Percentiles rank a stretch among this genome's conserved stretches.
phyloP scores from a whole-genome alignment of 2,329 filamentous ascomycete genomes.

The Calonectria ilicicola region DNA sequence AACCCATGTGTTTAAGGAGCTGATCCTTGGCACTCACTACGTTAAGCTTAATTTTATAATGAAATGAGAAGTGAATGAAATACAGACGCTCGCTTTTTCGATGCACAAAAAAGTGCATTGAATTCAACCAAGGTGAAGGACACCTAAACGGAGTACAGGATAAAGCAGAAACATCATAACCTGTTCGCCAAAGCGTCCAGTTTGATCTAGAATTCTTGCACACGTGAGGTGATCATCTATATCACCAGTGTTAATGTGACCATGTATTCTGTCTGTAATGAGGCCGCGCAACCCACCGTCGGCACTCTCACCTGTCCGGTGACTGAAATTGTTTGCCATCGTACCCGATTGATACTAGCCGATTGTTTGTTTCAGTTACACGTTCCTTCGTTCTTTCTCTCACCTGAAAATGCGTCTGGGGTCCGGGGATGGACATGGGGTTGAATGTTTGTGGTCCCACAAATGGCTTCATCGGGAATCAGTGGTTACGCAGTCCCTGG shows the following conservation, averaged over 20 bases:
- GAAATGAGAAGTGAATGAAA: too few relatives aligned
- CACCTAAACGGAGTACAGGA: too few relatives aligned
- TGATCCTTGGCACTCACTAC: too few relatives aligned
- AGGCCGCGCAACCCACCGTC: not conserved
- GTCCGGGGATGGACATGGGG: slow-evolving; percentile 8
- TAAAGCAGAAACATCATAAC: too few relatives aligned
- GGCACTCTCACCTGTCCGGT: not conserved
- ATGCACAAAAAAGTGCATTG: too few relatives aligned
- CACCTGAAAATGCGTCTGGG: slow-evolving; percentile 7
- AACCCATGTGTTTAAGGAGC: too few relatives aligned
- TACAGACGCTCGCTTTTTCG: too few relatives aligned
- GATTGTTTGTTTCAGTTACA: not conserved
- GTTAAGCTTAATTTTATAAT: too few relatives aligned
- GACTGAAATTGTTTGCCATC: not conserved
- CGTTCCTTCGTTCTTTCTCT: not conserved
- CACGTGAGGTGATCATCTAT: not conserved
- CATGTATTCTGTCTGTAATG: not conserved
- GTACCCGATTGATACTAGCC: not conserved
- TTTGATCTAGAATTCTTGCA: not conserved
- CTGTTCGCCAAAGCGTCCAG: too few relatives aligned
- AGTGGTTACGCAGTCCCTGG: slow-evolving; percentile 9
- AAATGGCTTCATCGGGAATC: slow-evolving; percentile 10
- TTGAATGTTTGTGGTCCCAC: slow-evolving; percentile 8
- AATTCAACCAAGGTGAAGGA: too few relatives aligned
- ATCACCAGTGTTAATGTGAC: not conserved